These are phyloP conservation scores for Trypanosomatidae sp. DNA, from an alignment of 208 protist genomes.

Conservation along the genomic window DNA sequence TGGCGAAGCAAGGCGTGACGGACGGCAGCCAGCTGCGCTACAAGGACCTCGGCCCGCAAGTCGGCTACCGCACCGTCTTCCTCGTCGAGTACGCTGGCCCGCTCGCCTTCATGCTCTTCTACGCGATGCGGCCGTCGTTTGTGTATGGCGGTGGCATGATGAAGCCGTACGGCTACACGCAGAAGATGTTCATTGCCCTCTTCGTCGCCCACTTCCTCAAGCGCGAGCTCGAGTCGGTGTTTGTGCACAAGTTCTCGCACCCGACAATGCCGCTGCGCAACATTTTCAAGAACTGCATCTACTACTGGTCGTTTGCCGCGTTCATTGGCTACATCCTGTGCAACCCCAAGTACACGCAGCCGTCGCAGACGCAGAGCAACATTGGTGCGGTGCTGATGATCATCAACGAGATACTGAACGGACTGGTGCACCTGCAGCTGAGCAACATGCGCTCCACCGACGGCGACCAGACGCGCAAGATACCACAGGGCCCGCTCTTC, in stretches of 20 bases:
- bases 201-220: constrained; percentile 91
- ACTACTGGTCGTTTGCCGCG: constrained; percentile 92
- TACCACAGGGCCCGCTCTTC: constrained; percentile 83
- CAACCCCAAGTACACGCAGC: constrained; percentile 75
- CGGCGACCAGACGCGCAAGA: constrained; percentile 48
- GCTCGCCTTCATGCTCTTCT: constrained; percentile 83
- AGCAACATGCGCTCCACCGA: constrained; percentile 72
- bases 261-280: constrained; percentile 92
- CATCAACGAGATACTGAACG: constrained; percentile 85
- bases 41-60: constrained; percentile 90
- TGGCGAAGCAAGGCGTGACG: constrained; percentile 50
- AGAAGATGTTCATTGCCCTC: constrained; percentile 69
- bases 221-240: constrained; percentile 89
- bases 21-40: constrained; percentile 52
- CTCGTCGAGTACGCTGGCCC: constrained; percentile 92
- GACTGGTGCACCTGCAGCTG: constrained; percentile 83
- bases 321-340: constrained; percentile 86
- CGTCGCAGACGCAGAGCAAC: constrained; percentile 25
- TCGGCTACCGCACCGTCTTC: constrained; percentile 91
- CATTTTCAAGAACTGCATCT: constrained; percentile 92
- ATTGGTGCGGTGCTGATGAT: constrained; percentile 33
- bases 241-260: constrained; percentile 92
- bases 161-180: constrained; percentile 32
- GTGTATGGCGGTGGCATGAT: constrained; percentile 32
- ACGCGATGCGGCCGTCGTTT: constrained; percentile 55